Evolutionary conservation across 768 basidiomycete species (phyloP).

Genomic region (Kwoniella sp.): DNA sequence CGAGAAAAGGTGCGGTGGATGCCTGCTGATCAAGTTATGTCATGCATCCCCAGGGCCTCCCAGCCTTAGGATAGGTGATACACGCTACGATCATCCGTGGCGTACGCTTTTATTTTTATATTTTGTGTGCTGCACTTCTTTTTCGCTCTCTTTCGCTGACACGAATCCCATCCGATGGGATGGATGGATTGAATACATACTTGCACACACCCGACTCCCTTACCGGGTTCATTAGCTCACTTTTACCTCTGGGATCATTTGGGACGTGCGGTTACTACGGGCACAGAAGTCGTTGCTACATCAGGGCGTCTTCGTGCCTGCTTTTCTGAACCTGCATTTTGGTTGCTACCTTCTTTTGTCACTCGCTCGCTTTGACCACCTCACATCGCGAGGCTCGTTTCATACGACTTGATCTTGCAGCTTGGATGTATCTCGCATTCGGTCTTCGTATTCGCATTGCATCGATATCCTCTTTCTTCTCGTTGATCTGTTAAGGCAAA

Average conservation of each 20-base stretch:
- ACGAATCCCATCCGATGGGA: too few species aligned
- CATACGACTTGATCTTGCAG: neutral
- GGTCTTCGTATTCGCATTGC: neutral
- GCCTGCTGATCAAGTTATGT: neutral
- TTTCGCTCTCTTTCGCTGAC: too few species aligned
- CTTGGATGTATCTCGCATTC: neutral
- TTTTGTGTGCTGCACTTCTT: too few species aligned
- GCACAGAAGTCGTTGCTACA: too few species aligned
- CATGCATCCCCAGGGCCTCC: too few species aligned
- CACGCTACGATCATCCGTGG: neutral
- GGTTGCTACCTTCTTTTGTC: neutral
- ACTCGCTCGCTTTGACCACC: neutral
- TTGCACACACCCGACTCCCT: too few species aligned
- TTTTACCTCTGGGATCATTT: neutral
- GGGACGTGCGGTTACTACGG: too few species aligned
- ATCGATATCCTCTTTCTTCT: neutral
- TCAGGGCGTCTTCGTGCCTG: conserved; percentile 1
- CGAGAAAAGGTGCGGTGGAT: too few species aligned
- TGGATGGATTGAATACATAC: too few species aligned
- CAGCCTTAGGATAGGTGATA: neutral
- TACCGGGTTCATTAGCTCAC: neutral
- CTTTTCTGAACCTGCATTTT: neutral
- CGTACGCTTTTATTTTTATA: too few species aligned
- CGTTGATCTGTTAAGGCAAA: neutral
- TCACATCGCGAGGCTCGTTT: neutral